These are phyloP conservation scores for Kandelia obovata DNA, from an alignment of 345 rosid genomes.

Conservation along the genomic window DNA sequence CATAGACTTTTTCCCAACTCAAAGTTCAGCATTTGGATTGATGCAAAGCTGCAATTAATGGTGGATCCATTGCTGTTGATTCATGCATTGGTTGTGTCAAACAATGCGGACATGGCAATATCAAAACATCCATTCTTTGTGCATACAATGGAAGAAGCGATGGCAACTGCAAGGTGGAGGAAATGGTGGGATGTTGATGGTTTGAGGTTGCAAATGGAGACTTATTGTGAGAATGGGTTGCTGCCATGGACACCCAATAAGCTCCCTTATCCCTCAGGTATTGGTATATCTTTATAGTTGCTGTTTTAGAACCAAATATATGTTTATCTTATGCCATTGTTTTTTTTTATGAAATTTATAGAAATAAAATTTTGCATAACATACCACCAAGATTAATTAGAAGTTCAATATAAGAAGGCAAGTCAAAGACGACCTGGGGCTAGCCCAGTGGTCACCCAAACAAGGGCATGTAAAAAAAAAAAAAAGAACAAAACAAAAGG, in stretches of 20 bases:
- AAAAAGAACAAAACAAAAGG: too few species aligned
- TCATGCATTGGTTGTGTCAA: conserved; percentile 56
- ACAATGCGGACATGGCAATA: conserved; percentile 63
- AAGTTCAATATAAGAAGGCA: too few species aligned
- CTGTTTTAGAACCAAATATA: background rate
- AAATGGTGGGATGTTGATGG: conserved; percentile 69
- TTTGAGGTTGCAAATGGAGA: conserved; percentile 75
- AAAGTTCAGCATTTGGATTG: conserved; percentile 82
- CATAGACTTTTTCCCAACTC: conserved; percentile 84
- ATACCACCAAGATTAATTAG: too few species aligned
- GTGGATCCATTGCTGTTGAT: conserved; percentile 76
- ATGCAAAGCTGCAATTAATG: conserved; percentile 78
- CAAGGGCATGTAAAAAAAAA: too few species aligned
- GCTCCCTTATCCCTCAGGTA: conserved; percentile 83
- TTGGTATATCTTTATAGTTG: background rate
- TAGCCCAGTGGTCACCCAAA: too few species aligned
- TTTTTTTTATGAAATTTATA: background rate
- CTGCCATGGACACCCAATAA: conserved; percentile 70
- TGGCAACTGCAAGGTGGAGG: conserved; percentile 96
- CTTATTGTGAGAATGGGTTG: conserved; percentile 77
- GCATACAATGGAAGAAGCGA: conserved; percentile 89
- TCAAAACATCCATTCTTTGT: conserved; percentile 67
- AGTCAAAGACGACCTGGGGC: too few species aligned
- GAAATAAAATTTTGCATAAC: too few species aligned
- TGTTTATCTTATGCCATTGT: background rate